Conservation (phyloP, 805 yeast species). For the Candida coquimbonensis region DNA sequence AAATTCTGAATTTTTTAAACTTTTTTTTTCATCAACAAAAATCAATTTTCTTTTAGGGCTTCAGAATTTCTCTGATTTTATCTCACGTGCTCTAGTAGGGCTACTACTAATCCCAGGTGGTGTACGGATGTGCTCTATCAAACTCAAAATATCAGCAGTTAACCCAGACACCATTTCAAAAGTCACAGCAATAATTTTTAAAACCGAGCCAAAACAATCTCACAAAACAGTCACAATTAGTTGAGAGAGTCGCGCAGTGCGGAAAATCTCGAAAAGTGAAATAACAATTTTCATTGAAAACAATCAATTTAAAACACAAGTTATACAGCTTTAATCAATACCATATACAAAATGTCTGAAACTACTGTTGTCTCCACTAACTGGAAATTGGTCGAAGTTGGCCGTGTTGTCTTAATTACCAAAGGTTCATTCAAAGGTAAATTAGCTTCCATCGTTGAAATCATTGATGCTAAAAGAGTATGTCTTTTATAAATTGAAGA, state of each 20-base stretch:
- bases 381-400: conserved; percentile 99
- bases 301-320: conserved; percentile 1
- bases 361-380: conserved; percentile 88
- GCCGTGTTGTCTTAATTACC: conserved; percentile 94
- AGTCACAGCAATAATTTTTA: neutral
- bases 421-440: conserved; percentile 67
- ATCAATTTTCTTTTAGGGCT: no score
- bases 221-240: neutral
- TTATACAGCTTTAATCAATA: conserved; percentile 5
- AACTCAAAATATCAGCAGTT: neutral
- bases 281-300: conserved; percentile 9
- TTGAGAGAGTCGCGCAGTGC: neutral
- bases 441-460: conserved; percentile 96
- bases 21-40: no score
- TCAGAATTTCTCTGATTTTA: no score
- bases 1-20: no score
- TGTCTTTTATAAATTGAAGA: conserved; percentile 26
- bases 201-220: neutral
- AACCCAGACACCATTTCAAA: neutral
- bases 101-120: no score
- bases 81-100: no score
- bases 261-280: conserved; percentile 7
- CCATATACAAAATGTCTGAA: conserved; percentile 45
- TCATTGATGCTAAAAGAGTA: conserved; percentile 99
- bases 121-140: no score